These are phyloP conservation scores for Phytopythium cucurbitacearum DNA, from an alignment of 352 stramenopile genomes.

Conservation along the genomic window DNA sequence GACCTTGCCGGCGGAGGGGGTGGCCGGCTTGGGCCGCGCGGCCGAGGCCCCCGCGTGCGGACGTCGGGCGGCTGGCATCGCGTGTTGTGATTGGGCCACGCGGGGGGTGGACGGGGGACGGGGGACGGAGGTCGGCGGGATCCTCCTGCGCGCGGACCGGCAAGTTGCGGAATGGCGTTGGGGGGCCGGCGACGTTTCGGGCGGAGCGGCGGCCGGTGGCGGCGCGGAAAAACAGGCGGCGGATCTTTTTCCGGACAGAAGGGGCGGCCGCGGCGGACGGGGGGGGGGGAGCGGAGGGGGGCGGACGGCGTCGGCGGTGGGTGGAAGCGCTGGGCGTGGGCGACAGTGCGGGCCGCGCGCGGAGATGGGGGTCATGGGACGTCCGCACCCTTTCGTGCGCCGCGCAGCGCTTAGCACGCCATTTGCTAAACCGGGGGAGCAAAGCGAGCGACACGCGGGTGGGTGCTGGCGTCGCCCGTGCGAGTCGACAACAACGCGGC, in stretches of 20 bases:
- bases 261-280: too few species aligned
- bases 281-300: too few species aligned
- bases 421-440: too few species aligned
- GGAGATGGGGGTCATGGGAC: too few species aligned
- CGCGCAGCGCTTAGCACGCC: too few species aligned
- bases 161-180: constrained; percentile 1
- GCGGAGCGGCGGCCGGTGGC: background rate
- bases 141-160: background rate
- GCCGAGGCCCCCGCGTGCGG: background rate
- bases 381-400: too few species aligned
- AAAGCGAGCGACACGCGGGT: too few species aligned
- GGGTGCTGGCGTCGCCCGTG: too few species aligned
- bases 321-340: too few species aligned
- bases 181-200: background rate
- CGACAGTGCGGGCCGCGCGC: too few species aligned
- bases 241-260: constrained; percentile 1
- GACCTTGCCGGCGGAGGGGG: constrained; percentile 42
- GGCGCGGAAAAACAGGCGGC: background rate
- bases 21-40: background rate
- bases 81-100: background rate
- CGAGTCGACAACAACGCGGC: too few species aligned
- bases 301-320: too few species aligned
- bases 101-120: background rate
- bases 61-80: background rate
- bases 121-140: background rate